Evolutionary conservation across 345 rosid species (phyloP).

Genomic region (Salix caprea): DNA sequence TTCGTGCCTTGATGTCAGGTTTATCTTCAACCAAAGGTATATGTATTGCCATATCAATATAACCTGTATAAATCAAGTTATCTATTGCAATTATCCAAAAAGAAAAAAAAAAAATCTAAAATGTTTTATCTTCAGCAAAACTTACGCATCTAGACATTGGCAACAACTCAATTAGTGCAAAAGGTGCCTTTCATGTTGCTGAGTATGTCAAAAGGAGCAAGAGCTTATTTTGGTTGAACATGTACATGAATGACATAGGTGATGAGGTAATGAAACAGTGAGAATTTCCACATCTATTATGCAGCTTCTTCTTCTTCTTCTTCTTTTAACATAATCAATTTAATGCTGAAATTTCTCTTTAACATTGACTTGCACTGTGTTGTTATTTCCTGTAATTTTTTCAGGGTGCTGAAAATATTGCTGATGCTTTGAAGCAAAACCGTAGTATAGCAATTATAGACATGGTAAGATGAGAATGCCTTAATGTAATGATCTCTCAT

Average conservation of each 20-base stretch:
- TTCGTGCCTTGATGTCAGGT: slow-evolving; percentile 72
- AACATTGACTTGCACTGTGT: slow-evolving; percentile 6
- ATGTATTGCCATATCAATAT: slow-evolving; percentile 4
- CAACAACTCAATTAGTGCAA: slow-evolving; percentile 78
- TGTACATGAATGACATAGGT: slow-evolving; percentile 95
- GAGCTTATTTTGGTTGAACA: slow-evolving; percentile 86
- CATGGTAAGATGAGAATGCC: slow-evolving; percentile 52
- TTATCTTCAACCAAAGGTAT: slow-evolving; percentile 84
- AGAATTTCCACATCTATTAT: neutral
- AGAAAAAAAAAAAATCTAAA: slow-evolving; percentile 12
- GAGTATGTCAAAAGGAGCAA: slow-evolving; percentile 84
- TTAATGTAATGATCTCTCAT: neutral
- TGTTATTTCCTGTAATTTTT: slow-evolving; percentile 17
- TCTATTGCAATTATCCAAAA: slow-evolving; percentile 1
- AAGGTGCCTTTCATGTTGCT: slow-evolving; percentile 79
- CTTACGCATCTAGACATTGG: slow-evolving; percentile 75
- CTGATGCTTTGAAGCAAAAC: slow-evolving; percentile 84
- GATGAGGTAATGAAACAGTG: slow-evolving; percentile 58
- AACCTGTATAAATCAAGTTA: neutral
- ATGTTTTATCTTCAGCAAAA: slow-evolving; percentile 46
- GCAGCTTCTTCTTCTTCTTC: neutral
- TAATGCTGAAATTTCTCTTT: neutral
- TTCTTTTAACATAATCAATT: neutral
- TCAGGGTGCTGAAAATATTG: slow-evolving; percentile 86
- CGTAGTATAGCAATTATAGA: slow-evolving; percentile 67